Conservation (phyloP, 495 filamentous ascomycete genomes). For the Lasiosphaeris hirsuta region DNA sequence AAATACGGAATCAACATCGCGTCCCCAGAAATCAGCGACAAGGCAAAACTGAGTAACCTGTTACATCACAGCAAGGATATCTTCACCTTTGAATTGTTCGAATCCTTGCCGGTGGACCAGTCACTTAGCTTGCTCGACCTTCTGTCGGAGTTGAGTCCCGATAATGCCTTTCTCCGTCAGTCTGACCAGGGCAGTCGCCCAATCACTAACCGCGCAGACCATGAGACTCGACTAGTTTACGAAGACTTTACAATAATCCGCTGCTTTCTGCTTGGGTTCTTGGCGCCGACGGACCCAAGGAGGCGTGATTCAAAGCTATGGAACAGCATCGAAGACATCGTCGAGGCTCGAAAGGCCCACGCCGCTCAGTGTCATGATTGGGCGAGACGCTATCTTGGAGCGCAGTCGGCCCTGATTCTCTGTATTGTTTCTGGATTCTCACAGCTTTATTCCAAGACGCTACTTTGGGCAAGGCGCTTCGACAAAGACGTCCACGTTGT, state of each 20-base stretch:
- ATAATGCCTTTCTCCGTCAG: not conserved
- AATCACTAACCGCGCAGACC: not conserved
- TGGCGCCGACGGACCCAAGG: not conserved
- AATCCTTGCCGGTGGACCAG: not conserved
- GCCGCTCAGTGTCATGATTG: conserved; percentile 9
- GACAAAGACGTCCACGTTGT: conserved; percentile 12
- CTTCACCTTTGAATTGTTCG: conserved; percentile 11
- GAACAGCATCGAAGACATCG: not conserved
- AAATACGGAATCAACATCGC: conserved; percentile 12
- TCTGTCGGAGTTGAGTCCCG: not conserved
- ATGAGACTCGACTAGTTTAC: not conserved
- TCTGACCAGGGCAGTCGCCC: not conserved
- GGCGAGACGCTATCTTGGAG: conserved; percentile 12
- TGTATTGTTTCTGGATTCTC: conserved; percentile 21
- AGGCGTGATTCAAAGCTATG: not conserved
- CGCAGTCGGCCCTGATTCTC: conserved; percentile 17
- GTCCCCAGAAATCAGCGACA: not conserved
- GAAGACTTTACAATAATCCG: not conserved
- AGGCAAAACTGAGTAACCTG: conserved; percentile 7
- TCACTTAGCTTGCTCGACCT: not conserved
- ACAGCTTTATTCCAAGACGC: conserved; percentile 21
- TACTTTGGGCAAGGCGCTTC: conserved; percentile 24
- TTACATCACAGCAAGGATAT: not conserved
- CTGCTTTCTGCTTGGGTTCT: not conserved
- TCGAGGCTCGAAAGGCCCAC: conserved; percentile 12